Evolutionary conservation across 1,139 yeast genomes (phyloP).

Genomic region (Diutina catenulata): DNA sequence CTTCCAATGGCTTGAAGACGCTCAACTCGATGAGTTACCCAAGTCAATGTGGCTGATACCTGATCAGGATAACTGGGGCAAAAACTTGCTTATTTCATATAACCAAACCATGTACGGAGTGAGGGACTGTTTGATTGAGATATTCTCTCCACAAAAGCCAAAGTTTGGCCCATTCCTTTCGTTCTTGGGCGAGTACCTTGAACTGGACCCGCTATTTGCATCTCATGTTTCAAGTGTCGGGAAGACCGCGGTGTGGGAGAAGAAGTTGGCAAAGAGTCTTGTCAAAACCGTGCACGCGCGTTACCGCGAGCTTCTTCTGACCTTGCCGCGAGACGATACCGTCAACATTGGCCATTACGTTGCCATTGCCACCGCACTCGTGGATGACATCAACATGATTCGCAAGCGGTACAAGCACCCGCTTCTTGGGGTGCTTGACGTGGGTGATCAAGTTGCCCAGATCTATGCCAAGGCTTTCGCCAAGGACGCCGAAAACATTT

Average conservation of each 20-base stretch:
- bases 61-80: conserved; percentile 43
- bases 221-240: conserved; percentile 25
- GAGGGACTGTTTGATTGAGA: conserved; percentile 28
- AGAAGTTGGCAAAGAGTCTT: conserved; percentile 35
- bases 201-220: conserved; percentile 33
- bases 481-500: conserved; percentile 51
- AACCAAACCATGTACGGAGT: conserved; percentile 37
- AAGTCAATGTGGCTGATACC: conserved; percentile 31
- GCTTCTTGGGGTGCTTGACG: conserved; percentile 43
- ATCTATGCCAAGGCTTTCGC: conserved; percentile 23
- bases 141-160: conserved; percentile 44
- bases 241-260: conserved; percentile 38
- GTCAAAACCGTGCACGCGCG: conserved; percentile 43
- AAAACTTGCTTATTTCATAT: conserved; percentile 36
- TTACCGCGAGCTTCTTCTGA: conserved; percentile 44
- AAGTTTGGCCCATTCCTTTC: conserved; percentile 45
- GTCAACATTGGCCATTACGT: conserved; percentile 47
- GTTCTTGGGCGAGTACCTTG: conserved; percentile 41
- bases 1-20: conserved; percentile 21
- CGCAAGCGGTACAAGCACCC: conserved; percentile 56
- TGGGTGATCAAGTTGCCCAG: conserved; percentile 12
- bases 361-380: conserved; percentile 45
- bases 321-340: conserved; percentile 56
- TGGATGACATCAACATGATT: conserved; percentile 36
- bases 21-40: conserved; percentile 23